Evolutionary conservation across 2,329 filamentous ascomycete genomes (phyloP).

Genomic region (Aspergillus flavus): DNA sequence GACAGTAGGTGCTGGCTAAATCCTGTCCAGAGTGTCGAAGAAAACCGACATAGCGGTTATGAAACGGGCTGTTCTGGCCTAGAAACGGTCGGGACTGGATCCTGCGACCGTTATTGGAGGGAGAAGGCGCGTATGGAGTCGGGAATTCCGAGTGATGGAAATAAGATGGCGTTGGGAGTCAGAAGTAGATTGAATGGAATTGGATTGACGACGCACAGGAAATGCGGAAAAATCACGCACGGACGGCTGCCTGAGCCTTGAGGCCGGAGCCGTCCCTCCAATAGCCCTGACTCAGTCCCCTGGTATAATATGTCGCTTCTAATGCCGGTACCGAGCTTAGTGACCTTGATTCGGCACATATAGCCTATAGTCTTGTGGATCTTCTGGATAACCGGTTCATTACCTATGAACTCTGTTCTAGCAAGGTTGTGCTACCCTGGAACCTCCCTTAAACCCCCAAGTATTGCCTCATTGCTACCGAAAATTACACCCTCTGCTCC

Average conservation of each 20-base stretch:
- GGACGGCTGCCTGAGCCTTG: background rate
- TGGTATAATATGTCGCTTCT: background rate
- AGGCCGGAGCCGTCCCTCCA: background rate
- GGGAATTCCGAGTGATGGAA: background rate
- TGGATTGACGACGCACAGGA: background rate
- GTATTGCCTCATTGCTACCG: background rate
- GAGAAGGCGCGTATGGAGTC: background rate
- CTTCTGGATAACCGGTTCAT: background rate
- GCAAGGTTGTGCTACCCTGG: background rate
- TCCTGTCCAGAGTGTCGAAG: background rate
- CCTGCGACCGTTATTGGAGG: background rate
- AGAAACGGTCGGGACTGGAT: background rate
- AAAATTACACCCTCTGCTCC: background rate
- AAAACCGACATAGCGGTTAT: background rate
- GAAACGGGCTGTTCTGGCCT: background rate
- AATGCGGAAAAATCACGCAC: background rate
- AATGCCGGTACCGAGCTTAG: background rate
- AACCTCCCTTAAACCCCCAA: background rate
- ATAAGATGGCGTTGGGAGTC: background rate
- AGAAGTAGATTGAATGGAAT: background rate
- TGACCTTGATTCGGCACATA: background rate
- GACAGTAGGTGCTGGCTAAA: background rate
- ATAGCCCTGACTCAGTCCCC: background rate
- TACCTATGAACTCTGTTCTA: background rate
- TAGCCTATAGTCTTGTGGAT: background rate